phyloP scores from a whole-genome alignment of 768 basidiomycete species.

The Serendipita sp. region DNA sequence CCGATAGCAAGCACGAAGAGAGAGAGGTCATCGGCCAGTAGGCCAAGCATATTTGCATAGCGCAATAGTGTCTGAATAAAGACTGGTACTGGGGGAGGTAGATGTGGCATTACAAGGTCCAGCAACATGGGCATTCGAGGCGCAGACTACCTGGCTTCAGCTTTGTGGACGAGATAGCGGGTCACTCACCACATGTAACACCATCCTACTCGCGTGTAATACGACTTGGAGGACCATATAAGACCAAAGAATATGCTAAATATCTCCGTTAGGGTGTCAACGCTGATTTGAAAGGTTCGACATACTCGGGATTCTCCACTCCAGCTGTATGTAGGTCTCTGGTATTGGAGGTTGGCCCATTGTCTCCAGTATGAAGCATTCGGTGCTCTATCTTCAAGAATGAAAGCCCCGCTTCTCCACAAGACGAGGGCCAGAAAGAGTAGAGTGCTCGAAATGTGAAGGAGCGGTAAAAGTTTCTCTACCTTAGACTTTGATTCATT shows the following conservation, averaged over 20 bases:
- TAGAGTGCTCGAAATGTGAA: slow-evolving; percentile 55
- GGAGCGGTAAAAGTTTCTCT: slow-evolving; percentile 47
- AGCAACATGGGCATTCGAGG: slow-evolving; percentile 45
- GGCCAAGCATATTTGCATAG: slow-evolving; percentile 51
- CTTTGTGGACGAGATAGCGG: not conserved
- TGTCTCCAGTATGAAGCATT: slow-evolving; percentile 29
- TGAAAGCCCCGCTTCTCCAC: slow-evolving; percentile 34
- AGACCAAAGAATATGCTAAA: slow-evolving; percentile 69
- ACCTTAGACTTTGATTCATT: slow-evolving; percentile 26
- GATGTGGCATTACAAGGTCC: slow-evolving; percentile 41
- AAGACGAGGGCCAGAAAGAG: slow-evolving; percentile 51
- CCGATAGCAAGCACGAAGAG: slow-evolving; percentile 59
- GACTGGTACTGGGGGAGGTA: slow-evolving; percentile 49
- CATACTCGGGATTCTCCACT: slow-evolving; percentile 39
- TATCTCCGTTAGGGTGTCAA: not conserved
- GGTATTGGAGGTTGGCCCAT: slow-evolving; percentile 43
- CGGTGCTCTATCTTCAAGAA: not conserved
- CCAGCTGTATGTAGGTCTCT: slow-evolving; percentile 22
- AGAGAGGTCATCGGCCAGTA: slow-evolving; percentile 58
- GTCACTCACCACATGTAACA: slow-evolving; percentile 46
- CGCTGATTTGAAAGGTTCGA: slow-evolving; percentile 23
- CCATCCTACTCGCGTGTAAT: slow-evolving; percentile 57
- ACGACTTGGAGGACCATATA: slow-evolving; percentile 58
- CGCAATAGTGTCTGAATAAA: slow-evolving; percentile 47
- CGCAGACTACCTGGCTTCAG: slow-evolving; percentile 31